A percentile compares a stretch with the other conserved stretches of the same genome.
Conservation (phyloP, 129 eudicot genomes). For the Artemisia tridentata region DNA sequence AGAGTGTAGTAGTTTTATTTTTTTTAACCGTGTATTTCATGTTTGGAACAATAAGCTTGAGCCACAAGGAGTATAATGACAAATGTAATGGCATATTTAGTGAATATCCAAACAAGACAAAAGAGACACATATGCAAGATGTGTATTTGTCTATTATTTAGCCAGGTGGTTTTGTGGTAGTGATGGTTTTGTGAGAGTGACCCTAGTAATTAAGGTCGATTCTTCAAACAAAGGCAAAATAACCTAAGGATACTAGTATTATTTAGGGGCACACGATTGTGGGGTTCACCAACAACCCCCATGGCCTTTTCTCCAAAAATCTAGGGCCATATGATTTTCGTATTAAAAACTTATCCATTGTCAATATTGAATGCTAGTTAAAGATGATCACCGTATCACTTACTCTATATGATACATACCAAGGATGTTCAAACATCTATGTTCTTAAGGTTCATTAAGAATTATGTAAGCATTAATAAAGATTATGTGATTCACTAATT, state of each 20-base stretch:
- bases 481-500: no score
- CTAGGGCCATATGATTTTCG: constrained; percentile 15
- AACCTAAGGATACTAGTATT: constrained; percentile 22
- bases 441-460: no score
- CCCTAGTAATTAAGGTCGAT: constrained; percentile 27
- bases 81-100: constrained; percentile 9
- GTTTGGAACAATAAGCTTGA: no score
- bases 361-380: no score
- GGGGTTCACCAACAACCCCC: constrained; percentile 34
- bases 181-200: constrained; percentile 32
- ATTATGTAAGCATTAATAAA: no score
- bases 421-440: no score
- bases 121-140: constrained; percentile 23
- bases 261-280: constrained; percentile 35
- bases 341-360: background rate
- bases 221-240: constrained; percentile 28
- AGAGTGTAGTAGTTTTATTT: no score
- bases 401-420: background rate
- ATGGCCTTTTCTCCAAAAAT: constrained; percentile 25
- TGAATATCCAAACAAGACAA: constrained; percentile 19
- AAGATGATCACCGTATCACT: no score
- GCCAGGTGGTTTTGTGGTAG: constrained; percentile 35
- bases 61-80: background rate
- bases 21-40: no score
- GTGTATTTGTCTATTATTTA: constrained; percentile 34